Percentiles rank a stretch among this genome's conserved stretches.
Conservation (phyloP, 148 eudicot genomes). For the Vaccinium myrtillus region DNA sequence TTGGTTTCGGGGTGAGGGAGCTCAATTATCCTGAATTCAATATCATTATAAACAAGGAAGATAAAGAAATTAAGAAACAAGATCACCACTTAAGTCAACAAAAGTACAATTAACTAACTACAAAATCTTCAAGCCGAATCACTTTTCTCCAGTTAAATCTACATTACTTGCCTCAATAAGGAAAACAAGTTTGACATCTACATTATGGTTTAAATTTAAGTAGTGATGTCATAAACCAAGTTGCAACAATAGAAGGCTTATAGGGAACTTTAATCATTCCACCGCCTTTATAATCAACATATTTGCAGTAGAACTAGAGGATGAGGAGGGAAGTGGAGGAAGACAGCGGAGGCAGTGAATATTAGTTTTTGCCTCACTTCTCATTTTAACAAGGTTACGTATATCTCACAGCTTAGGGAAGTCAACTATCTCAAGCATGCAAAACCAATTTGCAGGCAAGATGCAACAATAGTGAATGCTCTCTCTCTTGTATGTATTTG, state of each 20-base stretch:
- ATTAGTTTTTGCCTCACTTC: neutral
- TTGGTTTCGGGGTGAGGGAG: neutral
- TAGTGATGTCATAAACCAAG: neutral
- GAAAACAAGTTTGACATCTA: neutral
- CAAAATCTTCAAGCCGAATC: neutral
- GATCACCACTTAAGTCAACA: neutral
- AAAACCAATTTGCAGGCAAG: neutral
- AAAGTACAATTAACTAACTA: neutral
- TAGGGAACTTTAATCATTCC: neutral
- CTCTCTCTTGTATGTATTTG: neutral
- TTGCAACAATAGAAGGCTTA: neutral
- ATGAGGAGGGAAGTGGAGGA: neutral
- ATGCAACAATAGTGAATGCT: neutral
- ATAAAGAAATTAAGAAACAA: neutral
- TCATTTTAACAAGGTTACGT: neutral
- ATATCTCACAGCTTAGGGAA: neutral
- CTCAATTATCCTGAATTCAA: neutral
- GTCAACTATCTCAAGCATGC: constrained; percentile 10
- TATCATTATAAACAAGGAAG: neutral
- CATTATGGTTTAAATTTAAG: neutral
- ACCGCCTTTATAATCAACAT: neutral
- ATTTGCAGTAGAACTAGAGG: neutral
- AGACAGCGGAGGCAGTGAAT: neutral
- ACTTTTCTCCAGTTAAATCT: neutral
- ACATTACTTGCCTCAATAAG: constrained; percentile 3